Percentiles rank a stretch among this genome's conserved stretches.
Evolutionary conservation across 2,329 filamentous ascomycete species (phyloP).

Genomic region (Ceratocystis colombiana): DNA sequence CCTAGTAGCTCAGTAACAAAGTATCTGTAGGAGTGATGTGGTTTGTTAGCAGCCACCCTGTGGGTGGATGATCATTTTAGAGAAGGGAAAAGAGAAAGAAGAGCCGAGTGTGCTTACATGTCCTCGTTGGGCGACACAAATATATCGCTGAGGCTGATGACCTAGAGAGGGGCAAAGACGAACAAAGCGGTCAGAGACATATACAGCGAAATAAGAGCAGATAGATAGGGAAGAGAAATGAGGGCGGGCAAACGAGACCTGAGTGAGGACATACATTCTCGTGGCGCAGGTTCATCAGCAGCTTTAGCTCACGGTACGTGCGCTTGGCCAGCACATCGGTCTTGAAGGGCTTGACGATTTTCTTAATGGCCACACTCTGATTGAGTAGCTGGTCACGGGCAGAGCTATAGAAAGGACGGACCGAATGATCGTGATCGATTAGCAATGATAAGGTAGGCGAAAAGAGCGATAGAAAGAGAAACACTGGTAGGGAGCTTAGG

Average conservation of each 20-base stretch:
- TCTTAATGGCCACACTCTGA: conserved; percentile 97
- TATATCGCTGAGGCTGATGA: conserved; percentile 97
- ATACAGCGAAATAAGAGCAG: neutral
- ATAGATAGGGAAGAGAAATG: neutral
- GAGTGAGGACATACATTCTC: conserved; percentile 64
- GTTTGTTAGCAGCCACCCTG: conserved; percentile 16
- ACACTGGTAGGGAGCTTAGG: no score
- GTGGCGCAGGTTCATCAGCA: conserved; percentile 90
- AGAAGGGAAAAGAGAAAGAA: no score
- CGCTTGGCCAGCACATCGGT: conserved; percentile 97
- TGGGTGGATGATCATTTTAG: no score
- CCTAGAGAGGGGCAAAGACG: conserved; percentile 41
- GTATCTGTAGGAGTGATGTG: conserved; percentile 49
- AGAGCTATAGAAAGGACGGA: conserved; percentile 50
- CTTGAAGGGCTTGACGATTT: conserved; percentile 99
- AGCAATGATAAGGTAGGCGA: no score
- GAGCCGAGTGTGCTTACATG: conserved; percentile 53
- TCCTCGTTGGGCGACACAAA: conserved; percentile 98
- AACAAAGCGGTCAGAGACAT: conserved; percentile 21
- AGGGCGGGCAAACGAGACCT: neutral
- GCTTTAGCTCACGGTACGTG: conserved; percentile 93
- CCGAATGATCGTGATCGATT: neutral
- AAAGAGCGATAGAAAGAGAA: no score
- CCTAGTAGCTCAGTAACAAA: conserved; percentile 96
- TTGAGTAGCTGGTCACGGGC: conserved; percentile 95